A percentile compares a stretch with the other conserved stretches of the same genome.
phyloP scores from a whole-genome alignment of 257 asterid genomes.

The Petunia axillaris region DNA sequence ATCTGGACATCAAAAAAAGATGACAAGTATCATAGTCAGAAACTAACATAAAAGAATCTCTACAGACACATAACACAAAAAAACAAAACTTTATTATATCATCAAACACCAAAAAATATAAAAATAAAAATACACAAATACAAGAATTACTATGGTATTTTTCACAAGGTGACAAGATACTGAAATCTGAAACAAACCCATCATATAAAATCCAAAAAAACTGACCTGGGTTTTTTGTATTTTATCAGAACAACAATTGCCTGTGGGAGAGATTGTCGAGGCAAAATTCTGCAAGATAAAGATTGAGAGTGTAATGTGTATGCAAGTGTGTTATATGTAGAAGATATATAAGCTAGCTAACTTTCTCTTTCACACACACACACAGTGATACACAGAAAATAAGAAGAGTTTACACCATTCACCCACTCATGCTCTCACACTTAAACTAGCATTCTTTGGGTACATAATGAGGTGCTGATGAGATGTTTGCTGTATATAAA shows the following conservation, averaged over 20 bases:
- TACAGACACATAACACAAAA: constrained; percentile 53
- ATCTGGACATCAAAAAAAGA: constrained; percentile 61
- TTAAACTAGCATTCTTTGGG: neutral
- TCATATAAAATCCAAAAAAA: constrained; percentile 46
- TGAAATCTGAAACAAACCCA: constrained; percentile 46
- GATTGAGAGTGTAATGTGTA: neutral
- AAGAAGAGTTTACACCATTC: neutral
- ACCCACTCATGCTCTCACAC: neutral
- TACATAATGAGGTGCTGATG: constrained; percentile 33
- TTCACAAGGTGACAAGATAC: constrained; percentile 33
- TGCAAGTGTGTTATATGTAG: neutral
- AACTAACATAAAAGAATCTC: constrained; percentile 48
- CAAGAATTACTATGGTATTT: constrained; percentile 17
- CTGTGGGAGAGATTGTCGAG: constrained; percentile 47
- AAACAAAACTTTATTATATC: constrained; percentile 60
- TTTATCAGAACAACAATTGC: constrained; percentile 38
- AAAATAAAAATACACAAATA: neutral
- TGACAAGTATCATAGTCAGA: constrained; percentile 62
- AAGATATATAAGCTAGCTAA: neutral
- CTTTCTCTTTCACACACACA: neutral
- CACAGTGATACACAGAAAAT: neutral
- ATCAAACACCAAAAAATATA: constrained; percentile 42
- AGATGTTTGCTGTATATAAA: constrained; percentile 26
- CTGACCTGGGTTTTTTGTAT: constrained; percentile 61
- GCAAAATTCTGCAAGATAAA: constrained; percentile 34